Evolutionary conservation across 2,329 filamentous ascomycete species (phyloP).

Genomic region (Talaromyces piceae): DNA sequence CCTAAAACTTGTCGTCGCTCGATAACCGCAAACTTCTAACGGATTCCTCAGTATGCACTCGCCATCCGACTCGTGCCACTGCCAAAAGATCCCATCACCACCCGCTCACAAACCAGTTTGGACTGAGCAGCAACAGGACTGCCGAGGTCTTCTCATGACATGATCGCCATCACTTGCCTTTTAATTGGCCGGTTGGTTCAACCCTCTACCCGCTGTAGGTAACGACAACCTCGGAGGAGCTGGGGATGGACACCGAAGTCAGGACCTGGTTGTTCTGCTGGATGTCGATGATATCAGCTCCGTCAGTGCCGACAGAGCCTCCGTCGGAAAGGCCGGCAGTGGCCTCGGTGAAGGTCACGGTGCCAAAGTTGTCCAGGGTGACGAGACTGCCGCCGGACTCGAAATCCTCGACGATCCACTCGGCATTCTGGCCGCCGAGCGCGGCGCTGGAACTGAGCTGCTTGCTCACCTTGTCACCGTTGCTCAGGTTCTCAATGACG

Average conservation of each 20-base stretch:
- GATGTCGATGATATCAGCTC: conserved; percentile 41
- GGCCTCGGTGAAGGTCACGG: conserved; percentile 33
- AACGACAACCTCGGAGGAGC: conserved; percentile 22
- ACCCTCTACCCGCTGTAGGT: conserved; percentile 11
- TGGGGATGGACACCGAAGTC: conserved; percentile 20
- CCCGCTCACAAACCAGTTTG: no score
- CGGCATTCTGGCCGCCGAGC: conserved; percentile 51
- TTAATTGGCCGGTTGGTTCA: no score
- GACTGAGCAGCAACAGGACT: no score
- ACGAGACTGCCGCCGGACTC: conserved; percentile 33
- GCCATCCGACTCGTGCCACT: no score
- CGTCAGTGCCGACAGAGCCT: conserved; percentile 24
- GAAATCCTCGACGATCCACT: conserved; percentile 58
- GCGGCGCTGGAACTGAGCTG: conserved; percentile 32
- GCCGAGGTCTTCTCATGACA: no score
- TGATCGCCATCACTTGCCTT: no score
- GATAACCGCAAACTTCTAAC: no score
- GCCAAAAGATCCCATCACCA: no score
- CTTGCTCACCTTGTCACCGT: conserved; percentile 47
- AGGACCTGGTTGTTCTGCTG: conserved; percentile 35
- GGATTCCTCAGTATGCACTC: no score
- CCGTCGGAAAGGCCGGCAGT: conserved; percentile 19
- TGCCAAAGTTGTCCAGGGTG: conserved; percentile 42
- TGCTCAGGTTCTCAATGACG: conserved; percentile 46
- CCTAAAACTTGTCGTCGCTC: no score